Evolutionary conservation across 805 yeast species (phyloP).

Genomic region (Debaryomyces castellii): DNA sequence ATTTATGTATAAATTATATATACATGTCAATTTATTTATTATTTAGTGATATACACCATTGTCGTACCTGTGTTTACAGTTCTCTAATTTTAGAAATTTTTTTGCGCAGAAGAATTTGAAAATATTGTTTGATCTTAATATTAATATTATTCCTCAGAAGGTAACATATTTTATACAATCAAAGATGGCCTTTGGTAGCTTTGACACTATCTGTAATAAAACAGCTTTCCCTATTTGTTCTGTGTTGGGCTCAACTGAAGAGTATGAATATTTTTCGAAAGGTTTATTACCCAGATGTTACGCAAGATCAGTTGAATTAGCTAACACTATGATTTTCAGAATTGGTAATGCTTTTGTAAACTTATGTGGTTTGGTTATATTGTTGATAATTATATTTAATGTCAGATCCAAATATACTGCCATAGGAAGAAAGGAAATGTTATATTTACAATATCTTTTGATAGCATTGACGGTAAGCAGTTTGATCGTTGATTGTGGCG

Average conservation of each 20-base stretch:
- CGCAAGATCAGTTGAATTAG: slow-evolving; percentile 80
- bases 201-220: slow-evolving; percentile 58
- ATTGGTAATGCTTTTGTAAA: slow-evolving; percentile 86
- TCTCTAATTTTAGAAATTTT: neutral
- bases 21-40: neutral
- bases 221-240: slow-evolving; percentile 82
- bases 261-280: slow-evolving; percentile 31
- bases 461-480: slow-evolving; percentile 61
- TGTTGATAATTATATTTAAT: slow-evolving; percentile 71
- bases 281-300: slow-evolving; percentile 82
- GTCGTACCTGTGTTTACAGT: neutral
- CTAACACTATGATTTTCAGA: slow-evolving; percentile 89
- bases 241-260: slow-evolving; percentile 55
- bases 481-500: slow-evolving; percentile 87
- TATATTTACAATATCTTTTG: slow-evolving; percentile 64
- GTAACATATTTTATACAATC: neutral
- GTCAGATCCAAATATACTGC: slow-evolving; percentile 89
- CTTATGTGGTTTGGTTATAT: slow-evolving; percentile 65
- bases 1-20: neutral
- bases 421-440: slow-evolving; percentile 86
- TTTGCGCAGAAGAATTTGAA: neutral
- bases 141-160: neutral
- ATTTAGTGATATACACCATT: neutral
- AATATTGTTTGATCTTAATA: neutral
- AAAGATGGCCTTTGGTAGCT: slow-evolving; percentile 66